A percentile compares a stretch with the other conserved stretches of the same genome.
phyloP scores from a whole-genome alignment of 306 rosid species.

The Vigna mungo region DNA sequence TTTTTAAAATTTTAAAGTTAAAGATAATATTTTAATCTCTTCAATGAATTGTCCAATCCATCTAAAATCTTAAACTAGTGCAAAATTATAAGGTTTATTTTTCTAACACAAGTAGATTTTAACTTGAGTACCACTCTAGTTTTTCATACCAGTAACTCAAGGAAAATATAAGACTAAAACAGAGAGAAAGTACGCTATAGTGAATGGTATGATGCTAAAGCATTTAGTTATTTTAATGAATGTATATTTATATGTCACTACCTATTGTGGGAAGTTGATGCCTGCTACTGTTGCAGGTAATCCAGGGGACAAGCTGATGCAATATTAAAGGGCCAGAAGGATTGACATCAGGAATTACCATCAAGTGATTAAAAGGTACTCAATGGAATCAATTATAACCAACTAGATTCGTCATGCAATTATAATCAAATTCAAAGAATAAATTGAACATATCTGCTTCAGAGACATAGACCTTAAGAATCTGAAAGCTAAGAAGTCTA shows the following conservation, averaged over 20 bases:
- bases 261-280: background rate
- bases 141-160: background rate
- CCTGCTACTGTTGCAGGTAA: background rate
- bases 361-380: background rate
- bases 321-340: conserved; percentile 34
- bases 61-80: background rate
- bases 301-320: conserved; percentile 80
- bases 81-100: background rate
- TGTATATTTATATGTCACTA: background rate
- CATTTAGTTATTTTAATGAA: background rate
- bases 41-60: no score
- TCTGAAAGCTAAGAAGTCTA: no score
- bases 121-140: background rate
- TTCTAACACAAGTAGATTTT: background rate
- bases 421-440: background rate
- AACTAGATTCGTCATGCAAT: conserved; percentile 11
- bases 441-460: no score
- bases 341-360: conserved; percentile 33
- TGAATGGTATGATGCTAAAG: background rate
- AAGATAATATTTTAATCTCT: no score
- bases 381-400: background rate
- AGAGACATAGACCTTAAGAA: no score
- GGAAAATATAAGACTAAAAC: background rate
- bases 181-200: background rate
- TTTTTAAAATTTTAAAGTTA: no score